These are phyloP conservation scores for Lentinula detonsa DNA, from an alignment of 768 basidiomycete genomes.

Conservation along the genomic window DNA sequence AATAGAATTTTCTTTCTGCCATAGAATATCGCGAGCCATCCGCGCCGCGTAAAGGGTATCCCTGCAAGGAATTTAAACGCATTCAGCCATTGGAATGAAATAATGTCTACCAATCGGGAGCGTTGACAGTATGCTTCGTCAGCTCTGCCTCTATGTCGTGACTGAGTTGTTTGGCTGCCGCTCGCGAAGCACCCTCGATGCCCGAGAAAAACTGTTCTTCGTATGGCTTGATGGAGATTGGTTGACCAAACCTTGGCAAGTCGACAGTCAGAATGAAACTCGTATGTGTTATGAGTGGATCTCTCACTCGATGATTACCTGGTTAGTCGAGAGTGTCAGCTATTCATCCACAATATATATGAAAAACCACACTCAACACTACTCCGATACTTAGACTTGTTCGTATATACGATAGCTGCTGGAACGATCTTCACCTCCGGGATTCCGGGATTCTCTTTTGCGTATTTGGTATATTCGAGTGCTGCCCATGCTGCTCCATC, in stretches of 20 bases:
- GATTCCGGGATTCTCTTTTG: constrained; percentile 46
- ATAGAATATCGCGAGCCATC: constrained; percentile 92
- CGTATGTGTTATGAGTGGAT: constrained; percentile 6
- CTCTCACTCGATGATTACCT: constrained; percentile 73
- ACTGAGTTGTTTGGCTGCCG: constrained; percentile 85
- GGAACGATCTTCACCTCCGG: constrained; percentile 68
- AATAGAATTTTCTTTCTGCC: constrained; percentile 75
- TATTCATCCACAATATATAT: not conserved
- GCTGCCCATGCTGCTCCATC: constrained; percentile 96
- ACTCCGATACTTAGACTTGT: constrained; percentile 94
- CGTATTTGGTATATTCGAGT: constrained; percentile 85
- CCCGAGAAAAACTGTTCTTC: constrained; percentile 71
- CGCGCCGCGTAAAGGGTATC: constrained; percentile 85
- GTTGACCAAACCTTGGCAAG: constrained; percentile 64
- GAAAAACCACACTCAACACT: constrained; percentile 42
- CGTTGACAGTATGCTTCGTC: constrained; percentile 78
- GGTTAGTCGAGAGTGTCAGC: not conserved
- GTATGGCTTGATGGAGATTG: constrained; percentile 72
- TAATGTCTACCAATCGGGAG: constrained; percentile 79
- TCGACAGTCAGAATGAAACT: constrained; percentile 1
- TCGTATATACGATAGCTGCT: constrained; percentile 87
- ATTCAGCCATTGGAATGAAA: not conserved
- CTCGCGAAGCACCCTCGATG: constrained; percentile 61
- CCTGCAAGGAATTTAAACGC: constrained; percentile 36
- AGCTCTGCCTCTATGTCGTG: constrained; percentile 66